Evolutionary conservation across 768 basidiomycete genomes (phyloP), one percentile per base, ranked within the genome.

Genomic region (Russula lepida): DNA sequence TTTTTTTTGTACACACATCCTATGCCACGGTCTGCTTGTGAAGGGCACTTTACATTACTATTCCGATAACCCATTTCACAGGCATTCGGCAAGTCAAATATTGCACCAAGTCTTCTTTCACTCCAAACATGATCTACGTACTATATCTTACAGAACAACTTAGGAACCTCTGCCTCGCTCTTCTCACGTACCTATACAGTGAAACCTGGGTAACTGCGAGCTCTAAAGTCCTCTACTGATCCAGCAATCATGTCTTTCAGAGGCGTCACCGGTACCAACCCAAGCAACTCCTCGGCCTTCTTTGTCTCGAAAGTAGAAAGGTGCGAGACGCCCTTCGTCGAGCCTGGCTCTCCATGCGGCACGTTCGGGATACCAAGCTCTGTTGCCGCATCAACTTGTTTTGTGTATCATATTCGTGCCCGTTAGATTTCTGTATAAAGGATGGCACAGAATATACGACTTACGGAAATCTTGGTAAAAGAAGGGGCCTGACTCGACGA

Each of bases 201-300:
- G 30, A 62, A 57, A 12, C 60, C 60, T 6, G 56, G 56, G 54
- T 62, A 62, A 25, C 61, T 51, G 15, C 56, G 61, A 23, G 50
- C 44, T 47, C 41, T 58, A 32, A 62, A 63, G 30, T 58, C 62
- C 30, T 54, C 56, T 5, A 58, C 51, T 8, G 62, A 37, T 35
- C 58, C 56, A 5, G 44, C 46, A 15, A 63, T 32, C 6, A 54
- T 11, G 35, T 63, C 52, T n/a, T 41, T 63, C 19, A 63, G 25
- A 17, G 52, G 4, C n/a, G 46, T 49, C n/a, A 39, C 47, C 30
- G 23, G 23, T n/a, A 27, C 54, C 46, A 63, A 11, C 3, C 52
- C 56, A 13, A 63, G 47, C 30, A 63, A 39, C 1, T 58, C 56
- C 32, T 54, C 52, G 6, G 52, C 62, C 25, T 63, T 63, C 13